These are phyloP conservation scores for Saprolegnia parasitica DNA, from an alignment of 352 stramenopile species.

Conservation along the genomic window DNA sequence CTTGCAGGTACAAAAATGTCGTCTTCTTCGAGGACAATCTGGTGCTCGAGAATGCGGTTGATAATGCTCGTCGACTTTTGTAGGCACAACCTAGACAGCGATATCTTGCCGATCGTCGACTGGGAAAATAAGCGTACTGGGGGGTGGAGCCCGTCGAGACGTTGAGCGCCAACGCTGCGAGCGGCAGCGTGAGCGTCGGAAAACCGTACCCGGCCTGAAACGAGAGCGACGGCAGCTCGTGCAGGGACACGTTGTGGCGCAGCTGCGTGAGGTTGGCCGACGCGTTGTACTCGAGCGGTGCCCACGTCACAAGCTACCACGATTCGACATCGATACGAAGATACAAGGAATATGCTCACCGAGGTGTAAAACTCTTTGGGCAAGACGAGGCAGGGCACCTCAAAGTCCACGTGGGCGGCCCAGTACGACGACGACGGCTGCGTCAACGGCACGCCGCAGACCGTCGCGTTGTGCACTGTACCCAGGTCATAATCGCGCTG, in stretches of 20 bases:
- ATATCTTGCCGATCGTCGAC: neutral
- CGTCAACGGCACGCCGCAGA: conserved; percentile 8
- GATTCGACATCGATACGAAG: neutral
- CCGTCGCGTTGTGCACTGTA: conserved; percentile 14
- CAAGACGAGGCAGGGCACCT: conserved; percentile 17
- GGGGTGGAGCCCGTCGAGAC: neutral
- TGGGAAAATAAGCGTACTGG: neutral
- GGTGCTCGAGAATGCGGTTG: neutral
- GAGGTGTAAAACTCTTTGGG: conserved; percentile 26
- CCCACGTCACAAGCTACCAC: conserved; percentile 18
- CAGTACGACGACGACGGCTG: conserved; percentile 23
- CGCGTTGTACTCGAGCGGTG: conserved; percentile 23
- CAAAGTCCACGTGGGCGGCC: conserved; percentile 16
- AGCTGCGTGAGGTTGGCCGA: conserved; percentile 16
- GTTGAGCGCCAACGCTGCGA: neutral
- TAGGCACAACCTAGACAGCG: conserved; percentile 17
- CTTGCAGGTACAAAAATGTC: conserved; percentile 3
- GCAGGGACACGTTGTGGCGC: neutral
- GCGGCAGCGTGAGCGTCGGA: conserved; percentile 12
- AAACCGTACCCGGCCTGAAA: conserved; percentile 10
- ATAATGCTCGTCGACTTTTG: neutral
- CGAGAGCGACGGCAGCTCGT: conserved; percentile 12
- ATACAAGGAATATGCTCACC: conserved; percentile 1
- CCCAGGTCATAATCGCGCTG: neutral
- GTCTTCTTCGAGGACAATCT: conserved; percentile 6